Conservation (phyloP, 331 rosid genomes). For the Acacia concinna region DNA sequence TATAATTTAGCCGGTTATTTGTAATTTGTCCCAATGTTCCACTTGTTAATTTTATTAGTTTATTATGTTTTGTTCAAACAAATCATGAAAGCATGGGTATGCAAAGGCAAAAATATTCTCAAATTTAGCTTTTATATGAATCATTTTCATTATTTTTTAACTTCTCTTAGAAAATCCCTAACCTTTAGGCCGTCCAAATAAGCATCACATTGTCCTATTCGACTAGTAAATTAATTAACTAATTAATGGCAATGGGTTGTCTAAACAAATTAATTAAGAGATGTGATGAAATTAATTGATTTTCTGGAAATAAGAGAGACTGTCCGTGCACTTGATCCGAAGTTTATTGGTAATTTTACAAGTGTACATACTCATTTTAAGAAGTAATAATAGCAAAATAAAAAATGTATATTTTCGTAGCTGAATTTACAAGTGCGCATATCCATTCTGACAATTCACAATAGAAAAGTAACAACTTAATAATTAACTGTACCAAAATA, state of each 20-base stretch:
- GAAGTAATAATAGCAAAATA: no score
- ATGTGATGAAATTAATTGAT: neutral
- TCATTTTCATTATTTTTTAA: no score
- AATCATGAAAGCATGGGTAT: no score
- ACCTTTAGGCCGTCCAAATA: neutral
- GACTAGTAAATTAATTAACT: neutral
- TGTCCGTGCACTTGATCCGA: neutral
- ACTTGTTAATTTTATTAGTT: neutral
- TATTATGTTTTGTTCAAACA: neutral
- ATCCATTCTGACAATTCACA: no score
- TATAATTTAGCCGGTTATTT: neutral
- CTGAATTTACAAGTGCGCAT: no score
- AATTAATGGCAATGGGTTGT: neutral
- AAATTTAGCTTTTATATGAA: neutral
- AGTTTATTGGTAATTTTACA: no score
- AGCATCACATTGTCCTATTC: neutral
- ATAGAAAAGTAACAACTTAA: no score
- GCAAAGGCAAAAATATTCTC: neutral
- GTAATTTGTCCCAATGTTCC: neutral
- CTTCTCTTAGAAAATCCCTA: neutral
- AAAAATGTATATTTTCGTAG: no score
- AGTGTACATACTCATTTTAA: no score
- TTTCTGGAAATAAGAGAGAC: neutral
- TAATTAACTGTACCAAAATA: no score
- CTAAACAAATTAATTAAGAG: neutral